These are phyloP conservation scores for Echites panduratus DNA, from an alignment of 257 asterid species.

Conservation along the genomic window DNA sequence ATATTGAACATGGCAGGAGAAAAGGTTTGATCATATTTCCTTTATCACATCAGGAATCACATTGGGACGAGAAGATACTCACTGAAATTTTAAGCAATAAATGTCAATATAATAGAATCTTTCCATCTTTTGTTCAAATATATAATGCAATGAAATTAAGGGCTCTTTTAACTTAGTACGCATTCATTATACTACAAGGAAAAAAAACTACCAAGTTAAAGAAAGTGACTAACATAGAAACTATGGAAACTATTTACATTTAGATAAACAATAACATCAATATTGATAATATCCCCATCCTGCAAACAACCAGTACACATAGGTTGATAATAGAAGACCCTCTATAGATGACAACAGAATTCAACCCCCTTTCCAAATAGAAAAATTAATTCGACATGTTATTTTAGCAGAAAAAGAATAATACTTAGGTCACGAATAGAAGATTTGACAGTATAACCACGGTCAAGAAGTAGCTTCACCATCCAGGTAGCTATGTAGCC, in stretches of 20 bases:
- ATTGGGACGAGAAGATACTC: too few species aligned
- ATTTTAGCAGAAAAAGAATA: not conserved
- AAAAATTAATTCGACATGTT: not conserved
- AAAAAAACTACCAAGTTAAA: not conserved
- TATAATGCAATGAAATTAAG: not conserved
- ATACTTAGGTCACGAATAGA: slow-evolving; percentile 49
- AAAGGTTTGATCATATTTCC: too few species aligned
- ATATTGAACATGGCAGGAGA: too few species aligned
- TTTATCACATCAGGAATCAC: too few species aligned
- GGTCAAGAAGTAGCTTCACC: slow-evolving; percentile 24
- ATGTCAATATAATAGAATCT: not conserved
- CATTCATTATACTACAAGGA: not conserved
- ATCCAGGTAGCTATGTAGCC: slow-evolving; percentile 44
- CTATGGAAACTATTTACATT: slow-evolving; percentile 82
- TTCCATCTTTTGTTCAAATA: not conserved
- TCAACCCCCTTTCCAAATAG: too few species aligned
- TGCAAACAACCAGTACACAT: too few species aligned
- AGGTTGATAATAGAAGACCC: too few species aligned
- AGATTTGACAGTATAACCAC: slow-evolving; percentile 56
- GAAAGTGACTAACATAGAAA: not conserved
- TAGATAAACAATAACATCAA: slow-evolving; percentile 94
- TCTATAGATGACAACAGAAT: not conserved
- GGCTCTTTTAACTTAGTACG: not conserved
- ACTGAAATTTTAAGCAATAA: not conserved
- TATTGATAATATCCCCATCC: slow-evolving; percentile 96